Percentiles rank a stretch among this genome's conserved stretches.
phyloP scores from a whole-genome alignment of 805 yeast genomes.

The Pichia membranifaciens region DNA sequence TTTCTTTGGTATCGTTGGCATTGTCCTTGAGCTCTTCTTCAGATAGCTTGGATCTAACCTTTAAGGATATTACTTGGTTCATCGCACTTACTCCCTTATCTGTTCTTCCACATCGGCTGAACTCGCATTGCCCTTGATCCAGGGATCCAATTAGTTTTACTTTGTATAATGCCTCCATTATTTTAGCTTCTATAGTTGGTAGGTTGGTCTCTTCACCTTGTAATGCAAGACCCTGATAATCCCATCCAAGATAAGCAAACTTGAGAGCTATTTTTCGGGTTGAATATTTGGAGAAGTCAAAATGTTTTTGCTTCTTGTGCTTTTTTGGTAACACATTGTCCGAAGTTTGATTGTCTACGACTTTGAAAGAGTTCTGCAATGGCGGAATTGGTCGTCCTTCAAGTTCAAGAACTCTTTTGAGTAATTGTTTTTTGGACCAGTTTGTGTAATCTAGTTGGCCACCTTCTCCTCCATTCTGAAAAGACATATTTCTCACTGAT shows the following conservation, averaged over 20 bases:
- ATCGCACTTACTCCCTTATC: constrained; percentile 97
- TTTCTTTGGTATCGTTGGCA: constrained; percentile 55
- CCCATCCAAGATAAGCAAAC: constrained; percentile 92
- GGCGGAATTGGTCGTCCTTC: constrained; percentile 32
- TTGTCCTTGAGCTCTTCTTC: constrained; percentile 56
- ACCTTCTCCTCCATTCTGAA: neutral
- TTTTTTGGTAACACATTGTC: constrained; percentile 1
- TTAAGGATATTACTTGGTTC: constrained; percentile 84
- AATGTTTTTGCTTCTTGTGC: constrained; percentile 33
- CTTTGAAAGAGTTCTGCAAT: too few relatives aligned
- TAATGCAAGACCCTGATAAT: constrained; percentile 82
- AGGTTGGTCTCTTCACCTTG: constrained; percentile 72
- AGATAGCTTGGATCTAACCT: constrained; percentile 63
- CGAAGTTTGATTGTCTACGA: neutral
- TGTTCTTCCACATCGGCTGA: constrained; percentile 91
- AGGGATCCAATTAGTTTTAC: constrained; percentile 59
- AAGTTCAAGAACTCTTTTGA: constrained; percentile 49
- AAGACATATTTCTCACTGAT: neutral
- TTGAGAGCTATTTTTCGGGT: constrained; percentile 70
- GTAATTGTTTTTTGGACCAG: constrained; percentile 65
- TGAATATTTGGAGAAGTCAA: constrained; percentile 60
- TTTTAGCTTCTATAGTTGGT: constrained; percentile 80
- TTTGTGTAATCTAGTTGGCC: constrained; percentile 36
- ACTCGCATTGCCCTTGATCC: constrained; percentile 58
- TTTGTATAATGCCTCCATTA: constrained; percentile 64